A percentile compares a stretch with the other conserved stretches of the same genome.
Conservation (phyloP, 2,329 filamentous ascomycete species). For the Rhynchosporium graminicola region DNA sequence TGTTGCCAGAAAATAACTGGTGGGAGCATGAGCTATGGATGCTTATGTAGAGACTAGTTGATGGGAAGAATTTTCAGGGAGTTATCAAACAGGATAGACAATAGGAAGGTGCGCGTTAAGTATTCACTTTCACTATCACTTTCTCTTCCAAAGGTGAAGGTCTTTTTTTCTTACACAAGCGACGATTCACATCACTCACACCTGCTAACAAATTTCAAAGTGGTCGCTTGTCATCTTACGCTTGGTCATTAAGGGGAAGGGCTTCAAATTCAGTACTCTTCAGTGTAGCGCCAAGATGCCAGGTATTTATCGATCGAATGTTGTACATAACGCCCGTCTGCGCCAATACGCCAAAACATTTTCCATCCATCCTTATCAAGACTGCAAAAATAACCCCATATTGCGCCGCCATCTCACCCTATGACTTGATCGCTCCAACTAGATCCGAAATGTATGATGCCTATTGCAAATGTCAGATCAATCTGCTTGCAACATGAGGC, state of each 20-base stretch:
- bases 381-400: not conserved
- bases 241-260: not conserved
- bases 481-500: not conserved
- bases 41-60: not conserved
- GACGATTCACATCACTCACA: not conserved
- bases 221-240: not conserved
- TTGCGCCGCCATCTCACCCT: conserved; percentile 5
- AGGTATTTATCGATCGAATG: conserved; percentile 9
- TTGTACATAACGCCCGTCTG: conserved; percentile 3
- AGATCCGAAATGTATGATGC: conserved; percentile 25
- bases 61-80: not conserved
- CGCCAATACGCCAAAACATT: conserved; percentile 1
- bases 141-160: not conserved
- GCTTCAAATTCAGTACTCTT: not conserved
- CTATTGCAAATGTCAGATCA: conserved; percentile 9
- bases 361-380: not conserved
- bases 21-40: not conserved
- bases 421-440: conserved; percentile 25
- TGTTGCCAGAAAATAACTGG: not conserved
- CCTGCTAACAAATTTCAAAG: not conserved
- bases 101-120: conserved; percentile 1
- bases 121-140: not conserved
- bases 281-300: not conserved
- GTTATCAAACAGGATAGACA: not conserved
- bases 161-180: not conserved